Base-by-base conservation (phyloP, 306 rosid species). In the Medicago lupulina region DNA sequence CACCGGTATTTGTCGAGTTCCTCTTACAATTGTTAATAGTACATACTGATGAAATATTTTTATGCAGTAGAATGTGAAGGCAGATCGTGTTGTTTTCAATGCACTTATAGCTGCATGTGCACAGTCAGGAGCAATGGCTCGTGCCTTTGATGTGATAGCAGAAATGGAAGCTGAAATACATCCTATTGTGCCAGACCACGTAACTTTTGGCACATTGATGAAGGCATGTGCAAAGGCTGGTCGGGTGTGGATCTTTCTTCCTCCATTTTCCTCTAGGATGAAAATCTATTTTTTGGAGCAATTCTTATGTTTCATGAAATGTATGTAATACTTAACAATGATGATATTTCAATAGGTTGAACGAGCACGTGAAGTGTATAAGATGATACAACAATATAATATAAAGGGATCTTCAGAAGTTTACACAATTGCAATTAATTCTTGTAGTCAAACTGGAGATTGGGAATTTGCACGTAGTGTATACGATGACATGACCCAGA, bases 11-110 rank as follows among this genome's bases (percentile, higher is more conserved):
- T 71, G 71, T 67, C 51, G 34, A 34, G 55, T 51, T 66, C 46
- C 63, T 39, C 71, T 60, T 39, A 5, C 46, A 55, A 8, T 67
- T 74, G 28, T 64, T 43, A 83, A 76, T 72, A 73, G 73, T 86
- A 81, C 83, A 40, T 77, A 81, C 89, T 89, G 88, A 88, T 90
- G 78, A 86, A 79, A 86, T 84, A 85, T 80, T 85, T 86, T 41
- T 82, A 88, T 90, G 97, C 98, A 92, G 97, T 95, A 95, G 98
- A 95, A 92, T n/a, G 97, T 95, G 96, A 90, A 95, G 97, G 96
- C 98, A 86, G 98, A 95, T 80, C 94, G 98, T 64, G 97, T 92
- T 87, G 93, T 95, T 86, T 95, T 90, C 97, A 95, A 95, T 89
- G 97, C 98, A 36, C 97, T 95, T 80, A 95, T 95, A 68, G 87